Base-by-base conservation (phyloP, 2,329 filamentous ascomycete genomes). In the Cercospora zeina region DNA sequence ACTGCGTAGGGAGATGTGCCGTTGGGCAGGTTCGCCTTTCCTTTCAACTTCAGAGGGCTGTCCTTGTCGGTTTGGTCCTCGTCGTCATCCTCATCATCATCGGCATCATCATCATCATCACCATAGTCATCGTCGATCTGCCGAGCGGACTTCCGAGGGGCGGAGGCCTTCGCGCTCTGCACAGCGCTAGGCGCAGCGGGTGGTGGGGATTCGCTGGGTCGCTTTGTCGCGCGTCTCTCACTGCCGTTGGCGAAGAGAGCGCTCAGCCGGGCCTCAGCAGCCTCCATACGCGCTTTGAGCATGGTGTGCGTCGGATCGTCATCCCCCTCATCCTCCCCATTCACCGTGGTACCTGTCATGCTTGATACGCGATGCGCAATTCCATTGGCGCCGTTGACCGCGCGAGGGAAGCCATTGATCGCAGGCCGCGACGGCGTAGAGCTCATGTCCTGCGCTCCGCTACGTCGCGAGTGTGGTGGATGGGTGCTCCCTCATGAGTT, bases 41-140 rank as follows among this genome's bases (percentile, higher is more conserved):
- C 81, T 68, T 81, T 81, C 19, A 79, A 73, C 71, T 81, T 80
- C 47, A 82, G 79, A 65, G 76, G 80, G 58, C 79, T 83, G 67
- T 78, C 75, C 63, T 72, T 75, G 42, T 77, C 77, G 24, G 74
- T 73, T 37, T 78, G 77, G 24, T 79, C 77, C 31, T 82, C 82
- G 13, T 71, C 68, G 37, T 71, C 70, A 9, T 74, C 72, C 33
- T 84, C 84, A 8, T 85, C 83, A 30, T 87, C 86, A 3, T 27
- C 24, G 6, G 21, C 39, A 24, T 96, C 92, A 3, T 27, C 24
- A 27, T 45, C 39, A 24, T 96, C 92, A 70, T 93, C 90, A 68
- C 89, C 90, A 73, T 93, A 93, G 77, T 93, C 89, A 71, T 93
- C 90, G 70, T 92, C 87, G 82, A 93, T 92, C 74, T 86, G 82